Base-by-base conservation (phyloP, 371 early-diverging fungal species). In the Mycotypha africana region DNA sequence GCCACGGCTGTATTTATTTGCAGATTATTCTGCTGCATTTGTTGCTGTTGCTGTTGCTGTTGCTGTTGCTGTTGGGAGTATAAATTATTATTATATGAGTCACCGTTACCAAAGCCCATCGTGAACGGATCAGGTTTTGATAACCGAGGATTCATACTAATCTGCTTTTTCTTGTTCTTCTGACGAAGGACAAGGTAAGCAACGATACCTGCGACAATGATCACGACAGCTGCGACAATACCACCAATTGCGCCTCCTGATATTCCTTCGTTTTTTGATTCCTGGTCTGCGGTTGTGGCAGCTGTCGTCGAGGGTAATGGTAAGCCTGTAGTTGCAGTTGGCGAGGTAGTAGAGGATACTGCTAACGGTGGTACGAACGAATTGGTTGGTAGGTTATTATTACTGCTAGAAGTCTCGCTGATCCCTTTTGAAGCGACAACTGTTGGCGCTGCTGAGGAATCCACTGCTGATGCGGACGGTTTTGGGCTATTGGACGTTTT, bases 161-260 rank as follows among this genome's bases (percentile, higher is more conserved):
- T 45, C 4, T 31, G 15, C 40, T 44, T 53, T 8, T 42, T 42
- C 25, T 60, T 59, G 46, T 56, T 59, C n/a, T 64, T 61, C 10
- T 56, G 57, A 35, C 59, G 57, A 46, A 66, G 54, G 15, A 63
- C 33, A 39, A 78, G 49, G 48, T 65, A 54, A 8, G 67, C 73
- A n/a, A 63, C 28, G 4, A 45, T 61, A 22, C 71, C 65, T 3
- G 40, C 58, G 14, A 66, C 44, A 11, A 62, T 49, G 19, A 58
- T 45, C 5, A 58, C 42, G 5, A 66, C 57, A n/a, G 68, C 74
- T 2, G 51, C 68, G 10, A 58, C 56, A 47, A 74, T 67, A 22
- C 74, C 78, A 33, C 66, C 78, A 34, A 77, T 65, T n/a, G 70
- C 61, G 5, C 70, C 78, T 35, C 65, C 60, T 2, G 76, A 74